phyloP scores from a whole-genome alignment of 2,329 filamentous ascomycete genomes.

The Verruconis gallopava region DNA sequence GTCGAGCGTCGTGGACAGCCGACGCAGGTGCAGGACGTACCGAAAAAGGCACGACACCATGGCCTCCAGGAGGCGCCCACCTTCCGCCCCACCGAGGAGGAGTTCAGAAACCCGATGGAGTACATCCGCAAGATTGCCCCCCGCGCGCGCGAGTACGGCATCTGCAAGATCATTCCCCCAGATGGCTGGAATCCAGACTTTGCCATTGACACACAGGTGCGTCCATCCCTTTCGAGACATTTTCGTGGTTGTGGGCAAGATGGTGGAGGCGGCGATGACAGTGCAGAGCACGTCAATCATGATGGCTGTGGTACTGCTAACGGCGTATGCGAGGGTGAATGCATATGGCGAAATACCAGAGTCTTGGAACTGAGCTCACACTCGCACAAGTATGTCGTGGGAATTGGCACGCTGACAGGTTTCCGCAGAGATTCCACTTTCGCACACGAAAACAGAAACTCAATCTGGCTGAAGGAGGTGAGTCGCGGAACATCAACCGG shows the following conservation, averaged over 20 bases:
- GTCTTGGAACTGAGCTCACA: too few relatives aligned
- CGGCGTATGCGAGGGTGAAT: too few relatives aligned
- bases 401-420: too few relatives aligned
- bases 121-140: constrained; percentile 87
- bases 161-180: constrained; percentile 91
- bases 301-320: too few relatives aligned
- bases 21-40: constrained; percentile 50
- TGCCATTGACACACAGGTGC: constrained; percentile 91
- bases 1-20: constrained; percentile 85
- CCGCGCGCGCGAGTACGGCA: constrained; percentile 75
- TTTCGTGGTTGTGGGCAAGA: too few relatives aligned
- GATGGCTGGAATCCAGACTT: constrained; percentile 90
- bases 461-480: constrained; percentile 97
- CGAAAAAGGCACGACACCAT: constrained; percentile 70
- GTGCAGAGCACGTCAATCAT: too few relatives aligned
- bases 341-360: too few relatives aligned
- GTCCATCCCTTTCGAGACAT: too few relatives aligned
- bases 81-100: constrained; percentile 78
- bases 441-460: constrained; percentile 90
- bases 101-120: constrained; percentile 86
- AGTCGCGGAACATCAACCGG: background rate
- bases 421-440: constrained; percentile 78
- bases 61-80: constrained; percentile 82
- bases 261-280: too few relatives aligned
- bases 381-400: too few relatives aligned